Conservation (phyloP, 176 grass and related monocot genomes). For the Typha latifolia region DNA sequence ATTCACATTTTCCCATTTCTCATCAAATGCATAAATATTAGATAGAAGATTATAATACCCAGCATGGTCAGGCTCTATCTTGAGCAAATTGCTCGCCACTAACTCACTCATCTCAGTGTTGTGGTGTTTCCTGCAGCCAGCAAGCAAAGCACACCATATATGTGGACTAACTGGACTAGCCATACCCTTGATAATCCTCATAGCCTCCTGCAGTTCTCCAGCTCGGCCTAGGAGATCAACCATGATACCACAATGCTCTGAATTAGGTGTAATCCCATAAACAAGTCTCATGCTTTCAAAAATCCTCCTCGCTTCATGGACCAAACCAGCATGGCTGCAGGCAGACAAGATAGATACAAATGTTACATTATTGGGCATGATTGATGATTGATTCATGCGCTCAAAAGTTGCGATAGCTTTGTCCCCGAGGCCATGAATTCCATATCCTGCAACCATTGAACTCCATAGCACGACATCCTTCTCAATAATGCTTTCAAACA, state of each 20-base stretch:
- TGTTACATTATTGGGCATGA: constrained; percentile 37
- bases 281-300: constrained; percentile 47
- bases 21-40: constrained; percentile 56
- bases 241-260: constrained; percentile 36
- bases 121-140: constrained; percentile 42
- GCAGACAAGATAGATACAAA: constrained; percentile 55
- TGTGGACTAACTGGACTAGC: constrained; percentile 23
- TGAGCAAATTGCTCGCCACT: constrained; percentile 30
- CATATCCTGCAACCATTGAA: constrained; percentile 67
- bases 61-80: constrained; percentile 32
- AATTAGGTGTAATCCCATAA: constrained; percentile 33
- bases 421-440: constrained; percentile 51
- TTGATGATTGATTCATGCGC: constrained; percentile 38
- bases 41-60: constrained; percentile 54
- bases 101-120: constrained; percentile 27
- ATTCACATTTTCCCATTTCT: constrained; percentile 39
- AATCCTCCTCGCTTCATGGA: constrained; percentile 40
- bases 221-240: constrained; percentile 59
- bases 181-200: constrained; percentile 23
- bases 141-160: constrained; percentile 63
- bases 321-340: constrained; percentile 56
- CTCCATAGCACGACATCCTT: constrained; percentile 61
- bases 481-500: constrained; percentile 34
- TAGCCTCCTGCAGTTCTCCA: constrained; percentile 43
- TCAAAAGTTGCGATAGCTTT: constrained; percentile 39